A percentile compares a stretch with the other conserved stretches of the same genome.
Conservation (phyloP, 163 green algal species). For the Chlorella variabilis region DNA sequence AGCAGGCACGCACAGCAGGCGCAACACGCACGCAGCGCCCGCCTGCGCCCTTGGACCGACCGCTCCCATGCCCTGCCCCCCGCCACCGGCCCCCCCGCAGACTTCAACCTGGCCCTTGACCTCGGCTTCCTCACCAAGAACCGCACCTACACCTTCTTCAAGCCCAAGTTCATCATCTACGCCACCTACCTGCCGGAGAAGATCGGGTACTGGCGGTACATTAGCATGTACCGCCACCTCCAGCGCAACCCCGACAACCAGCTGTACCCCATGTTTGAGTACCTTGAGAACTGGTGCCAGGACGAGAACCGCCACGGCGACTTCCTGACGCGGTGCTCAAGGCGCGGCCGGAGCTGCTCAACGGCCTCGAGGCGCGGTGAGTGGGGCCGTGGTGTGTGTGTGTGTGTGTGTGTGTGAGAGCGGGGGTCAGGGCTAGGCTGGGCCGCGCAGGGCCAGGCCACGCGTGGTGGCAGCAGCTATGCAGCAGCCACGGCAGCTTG, state of each 20-base stretch:
- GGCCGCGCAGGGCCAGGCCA: too few species aligned
- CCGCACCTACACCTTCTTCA: conserved; percentile 94
- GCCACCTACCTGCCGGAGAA: conserved; percentile 99
- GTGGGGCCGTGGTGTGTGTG: not conserved
- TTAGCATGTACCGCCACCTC: conserved; percentile 90
- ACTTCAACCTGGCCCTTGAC: conserved; percentile 98
- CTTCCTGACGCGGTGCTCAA: conserved; percentile 95
- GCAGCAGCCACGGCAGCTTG: too few species aligned
- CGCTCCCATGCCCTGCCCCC: not conserved
- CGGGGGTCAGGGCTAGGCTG: too few species aligned
- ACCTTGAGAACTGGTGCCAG: conserved; percentile 99
- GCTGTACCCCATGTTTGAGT: conserved; percentile 98
- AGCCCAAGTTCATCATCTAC: conserved; percentile 99
- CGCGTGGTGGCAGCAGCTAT: too few species aligned
- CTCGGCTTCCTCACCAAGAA: conserved; percentile 99
- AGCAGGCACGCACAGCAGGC: too few species aligned
- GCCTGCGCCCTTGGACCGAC: too few species aligned
- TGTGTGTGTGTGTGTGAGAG: not conserved
- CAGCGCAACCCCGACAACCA: conserved; percentile 95
- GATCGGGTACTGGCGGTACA: conserved; percentile 99
- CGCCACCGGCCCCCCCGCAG: conserved; percentile 22
- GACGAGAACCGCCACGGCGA: conserved; percentile 87
- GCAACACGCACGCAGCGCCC: too few species aligned
- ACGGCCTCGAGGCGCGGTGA: conserved; percentile 87
- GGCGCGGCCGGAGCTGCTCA: conserved; percentile 87